Conservation (phyloP, 2,329 filamentous ascomycete genomes). For the Sporothrix brasiliensis region DNA sequence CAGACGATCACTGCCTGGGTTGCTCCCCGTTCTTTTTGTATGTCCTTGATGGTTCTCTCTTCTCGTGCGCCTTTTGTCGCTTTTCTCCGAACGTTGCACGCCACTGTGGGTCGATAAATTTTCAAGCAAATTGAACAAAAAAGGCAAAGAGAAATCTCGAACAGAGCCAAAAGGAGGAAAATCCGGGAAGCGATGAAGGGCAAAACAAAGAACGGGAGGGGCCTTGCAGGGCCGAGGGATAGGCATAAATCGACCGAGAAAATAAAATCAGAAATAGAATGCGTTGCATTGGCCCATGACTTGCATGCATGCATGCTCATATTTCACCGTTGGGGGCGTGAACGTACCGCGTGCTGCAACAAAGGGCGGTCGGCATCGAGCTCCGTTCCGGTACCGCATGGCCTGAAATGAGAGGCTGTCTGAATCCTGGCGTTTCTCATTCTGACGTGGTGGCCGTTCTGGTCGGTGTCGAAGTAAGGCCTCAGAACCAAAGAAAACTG, state of each 20-base stretch:
- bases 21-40: background rate
- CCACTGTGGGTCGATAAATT: background rate
- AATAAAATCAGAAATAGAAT: constrained; percentile 1
- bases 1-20: constrained; percentile 25
- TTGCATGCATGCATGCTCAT: constrained; percentile 26
- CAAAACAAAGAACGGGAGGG: background rate
- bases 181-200: background rate
- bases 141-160: background rate
- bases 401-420: background rate
- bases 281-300: constrained; percentile 32
- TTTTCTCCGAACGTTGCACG: constrained; percentile 19
- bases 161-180: background rate
- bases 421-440: background rate
- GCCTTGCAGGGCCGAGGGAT: background rate
- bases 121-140: background rate
- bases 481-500: background rate
- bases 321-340: constrained; percentile 17
- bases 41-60: background rate
- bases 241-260: background rate
- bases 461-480: background rate
- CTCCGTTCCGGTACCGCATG: constrained; percentile 4
- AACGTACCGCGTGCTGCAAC: constrained; percentile 5
- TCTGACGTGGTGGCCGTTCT: background rate
- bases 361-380: constrained; percentile 7
- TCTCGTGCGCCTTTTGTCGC: background rate